Conservation (phyloP, 2,329 filamentous ascomycete genomes). For the Colletotrichum paranaense region DNA sequence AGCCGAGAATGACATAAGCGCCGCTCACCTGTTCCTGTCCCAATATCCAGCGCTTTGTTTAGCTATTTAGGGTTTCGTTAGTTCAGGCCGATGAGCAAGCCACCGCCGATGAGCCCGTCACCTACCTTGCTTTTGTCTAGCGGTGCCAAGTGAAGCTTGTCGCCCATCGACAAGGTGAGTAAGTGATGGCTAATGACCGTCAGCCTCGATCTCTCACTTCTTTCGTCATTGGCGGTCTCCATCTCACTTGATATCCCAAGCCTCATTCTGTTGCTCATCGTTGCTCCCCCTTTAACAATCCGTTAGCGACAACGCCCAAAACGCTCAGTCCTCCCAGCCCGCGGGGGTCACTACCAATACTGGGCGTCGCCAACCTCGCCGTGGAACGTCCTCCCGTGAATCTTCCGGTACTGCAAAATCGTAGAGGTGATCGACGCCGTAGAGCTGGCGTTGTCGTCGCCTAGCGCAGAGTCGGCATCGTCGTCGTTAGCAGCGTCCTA, state of each 20-base stretch:
- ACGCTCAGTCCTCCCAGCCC: neutral
- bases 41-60: conserved; percentile 55
- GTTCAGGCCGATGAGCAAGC: no score
- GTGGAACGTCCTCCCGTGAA: conserved; percentile 47
- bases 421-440: conserved; percentile 45
- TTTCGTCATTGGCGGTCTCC: conserved; percentile 3
- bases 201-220: neutral
- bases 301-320: neutral
- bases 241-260: conserved; percentile 43
- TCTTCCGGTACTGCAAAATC: conserved; percentile 44
- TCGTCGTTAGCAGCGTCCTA: conserved; percentile 21
- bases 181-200: conserved; percentile 39
- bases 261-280: conserved; percentile 45
- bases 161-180: conserved; percentile 39
- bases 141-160: conserved; percentile 41
- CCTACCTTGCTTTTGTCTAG: conserved; percentile 43
- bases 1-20: neutral
- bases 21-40: conserved; percentile 56
- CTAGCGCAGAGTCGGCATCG: conserved; percentile 34
- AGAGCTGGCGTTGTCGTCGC: conserved; percentile 36
- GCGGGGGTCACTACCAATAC: conserved; percentile 40
- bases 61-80: neutral
- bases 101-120: no score
- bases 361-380: conserved; percentile 41
- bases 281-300: conserved; percentile 38